Conservation (phyloP, 2,329 filamentous ascomycete species). For the Ophiobolus disseminans region DNA sequence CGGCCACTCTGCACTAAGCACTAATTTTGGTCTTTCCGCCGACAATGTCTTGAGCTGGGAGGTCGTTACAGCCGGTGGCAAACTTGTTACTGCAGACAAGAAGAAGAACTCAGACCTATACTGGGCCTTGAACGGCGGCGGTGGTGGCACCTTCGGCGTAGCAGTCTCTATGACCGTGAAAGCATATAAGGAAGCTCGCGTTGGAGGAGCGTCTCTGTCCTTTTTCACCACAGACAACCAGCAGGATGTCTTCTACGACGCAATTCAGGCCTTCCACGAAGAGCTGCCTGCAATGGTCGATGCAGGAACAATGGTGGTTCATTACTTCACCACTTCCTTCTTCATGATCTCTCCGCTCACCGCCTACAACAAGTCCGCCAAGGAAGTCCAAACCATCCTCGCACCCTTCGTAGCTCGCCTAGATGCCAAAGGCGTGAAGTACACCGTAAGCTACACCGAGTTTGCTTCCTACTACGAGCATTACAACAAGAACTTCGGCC, state of each 20-base stretch:
- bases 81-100: conserved; percentile 25
- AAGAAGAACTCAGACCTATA: conserved; percentile 29
- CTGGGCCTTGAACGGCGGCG: conserved; percentile 39
- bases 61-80: conserved; percentile 31
- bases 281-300: conserved; percentile 28
- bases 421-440: conserved; percentile 17
- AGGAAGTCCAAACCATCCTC: conserved; percentile 21
- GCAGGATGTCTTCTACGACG: conserved; percentile 22
- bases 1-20: conserved; percentile 60
- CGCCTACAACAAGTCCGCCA: conserved; percentile 26
- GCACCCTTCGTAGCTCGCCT: conserved; percentile 23
- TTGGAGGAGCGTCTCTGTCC: conserved; percentile 20
- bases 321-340: conserved; percentile 23
- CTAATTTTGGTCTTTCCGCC: conserved; percentile 47
- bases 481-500: conserved; percentile 31
- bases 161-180: conserved; percentile 31
- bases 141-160: conserved; percentile 35
- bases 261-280: conserved; percentile 26
- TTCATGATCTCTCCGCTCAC: conserved; percentile 27
- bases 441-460: conserved; percentile 19
- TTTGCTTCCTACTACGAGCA: conserved; percentile 30
- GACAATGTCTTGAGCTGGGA: conserved; percentile 32
- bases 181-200: conserved; percentile 25
- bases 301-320: conserved; percentile 15
- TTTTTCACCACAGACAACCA: conserved; percentile 18